Percentiles rank a stretch among this genome's conserved stretches.
These are phyloP conservation scores for Aspergillus pseudonomiae DNA, from an alignment of 2,329 filamentous ascomycete genomes.

Conservation along the genomic window DNA sequence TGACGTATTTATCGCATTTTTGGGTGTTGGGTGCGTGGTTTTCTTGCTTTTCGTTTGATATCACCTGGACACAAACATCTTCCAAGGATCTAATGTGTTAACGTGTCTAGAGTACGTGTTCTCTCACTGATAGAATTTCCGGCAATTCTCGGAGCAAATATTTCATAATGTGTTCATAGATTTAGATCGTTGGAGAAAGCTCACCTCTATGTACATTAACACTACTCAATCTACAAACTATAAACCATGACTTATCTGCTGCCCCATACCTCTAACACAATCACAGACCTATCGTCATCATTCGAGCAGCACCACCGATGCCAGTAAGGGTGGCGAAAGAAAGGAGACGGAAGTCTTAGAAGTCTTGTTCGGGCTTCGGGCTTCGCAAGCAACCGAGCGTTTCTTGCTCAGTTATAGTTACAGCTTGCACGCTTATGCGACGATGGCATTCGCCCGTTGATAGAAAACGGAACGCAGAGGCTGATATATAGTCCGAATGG, in stretches of 20 bases:
- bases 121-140: background rate
- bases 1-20: background rate
- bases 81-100: background rate
- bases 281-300: background rate
- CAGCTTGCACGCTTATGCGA: too few relatives aligned
- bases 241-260: background rate
- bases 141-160: background rate
- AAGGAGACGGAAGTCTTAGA: background rate
- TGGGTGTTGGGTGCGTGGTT: background rate
- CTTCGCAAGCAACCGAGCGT: background rate
- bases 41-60: conserved; percentile 1
- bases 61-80: background rate
- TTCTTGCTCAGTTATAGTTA: too few relatives aligned
- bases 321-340: background rate
- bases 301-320: background rate
- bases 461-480: background rate
- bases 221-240: background rate
- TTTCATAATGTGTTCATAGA: background rate
- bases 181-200: background rate
- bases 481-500: background rate
- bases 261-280: background rate
- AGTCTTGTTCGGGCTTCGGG: background rate
- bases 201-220: background rate
- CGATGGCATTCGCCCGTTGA: too few relatives aligned
- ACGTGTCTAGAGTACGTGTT: background rate